phyloP scores from a whole-genome alignment of 1,284 basidiomycete species.

The Trichosporon asahii region DNA sequence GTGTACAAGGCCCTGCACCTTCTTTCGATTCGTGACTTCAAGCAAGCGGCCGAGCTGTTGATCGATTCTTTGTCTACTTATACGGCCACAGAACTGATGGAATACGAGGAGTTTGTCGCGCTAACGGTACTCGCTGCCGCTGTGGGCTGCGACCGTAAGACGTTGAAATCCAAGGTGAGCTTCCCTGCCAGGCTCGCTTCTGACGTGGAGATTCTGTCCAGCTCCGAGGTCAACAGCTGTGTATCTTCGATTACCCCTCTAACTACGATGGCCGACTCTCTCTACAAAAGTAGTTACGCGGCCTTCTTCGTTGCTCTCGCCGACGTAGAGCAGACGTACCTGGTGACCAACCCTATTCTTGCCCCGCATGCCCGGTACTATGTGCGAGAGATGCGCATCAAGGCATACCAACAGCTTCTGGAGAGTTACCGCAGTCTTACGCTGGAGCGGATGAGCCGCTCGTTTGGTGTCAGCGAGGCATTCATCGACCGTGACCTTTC shows the following conservation, averaged over 20 bases:
- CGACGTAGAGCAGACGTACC: conserved; percentile 79
- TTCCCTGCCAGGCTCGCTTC: background rate
- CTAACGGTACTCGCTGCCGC: conserved; percentile 78
- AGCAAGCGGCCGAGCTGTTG: conserved; percentile 72
- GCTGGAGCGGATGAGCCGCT: conserved; percentile 75
- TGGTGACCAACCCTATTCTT: conserved; percentile 80
- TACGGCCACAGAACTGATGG: conserved; percentile 83
- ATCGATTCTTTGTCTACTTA: conserved; percentile 91
- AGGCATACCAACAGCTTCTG: conserved; percentile 86
- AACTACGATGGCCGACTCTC: conserved; percentile 55
- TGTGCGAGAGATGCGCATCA: conserved; percentile 93
- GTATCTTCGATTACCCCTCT: conserved; percentile 55
- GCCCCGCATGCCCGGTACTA: conserved; percentile 86
- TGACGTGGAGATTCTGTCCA: conserved; percentile 54
- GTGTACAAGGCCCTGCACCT: conserved; percentile 88
- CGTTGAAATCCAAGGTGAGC: conserved; percentile 86
- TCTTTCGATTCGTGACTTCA: conserved; percentile 71
- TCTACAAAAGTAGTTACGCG: conserved; percentile 92
- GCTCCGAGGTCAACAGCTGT: conserved; percentile 57
- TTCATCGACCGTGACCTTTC: conserved; percentile 91
- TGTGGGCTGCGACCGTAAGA: conserved; percentile 74
- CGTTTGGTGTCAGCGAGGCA: conserved; percentile 84
- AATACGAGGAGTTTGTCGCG: conserved; percentile 87
- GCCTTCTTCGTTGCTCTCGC: conserved; percentile 90
- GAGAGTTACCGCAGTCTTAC: conserved; percentile 90